A percentile compares a stretch with the other conserved stretches of the same genome.
phyloP scores from a whole-genome alignment of 768 basidiomycete species.

The Mrakia gelida region DNA sequence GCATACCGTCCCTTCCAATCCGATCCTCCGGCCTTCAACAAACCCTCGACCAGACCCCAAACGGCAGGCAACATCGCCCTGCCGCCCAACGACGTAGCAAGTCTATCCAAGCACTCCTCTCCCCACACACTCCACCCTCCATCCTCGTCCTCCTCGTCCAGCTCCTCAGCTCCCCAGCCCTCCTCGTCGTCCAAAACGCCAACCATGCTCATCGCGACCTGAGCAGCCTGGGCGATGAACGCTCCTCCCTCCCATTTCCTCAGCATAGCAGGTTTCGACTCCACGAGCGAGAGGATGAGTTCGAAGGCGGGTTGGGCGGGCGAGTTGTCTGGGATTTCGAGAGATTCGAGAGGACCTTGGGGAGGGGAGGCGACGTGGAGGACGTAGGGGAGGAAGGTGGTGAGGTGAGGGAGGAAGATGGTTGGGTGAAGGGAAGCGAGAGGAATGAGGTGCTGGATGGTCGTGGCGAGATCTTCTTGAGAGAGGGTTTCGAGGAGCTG shows the following conservation, averaged over 20 bases:
- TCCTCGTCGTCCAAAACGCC: conserved; percentile 42
- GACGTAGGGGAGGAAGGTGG: conserved; percentile 59
- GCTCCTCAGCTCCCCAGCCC: conserved; percentile 64
- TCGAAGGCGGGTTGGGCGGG: conserved; percentile 71
- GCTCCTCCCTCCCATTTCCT: conserved; percentile 76
- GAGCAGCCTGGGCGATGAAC: conserved; percentile 59
- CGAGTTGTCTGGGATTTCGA: conserved; percentile 63
- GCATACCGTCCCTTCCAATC: conserved; percentile 84
- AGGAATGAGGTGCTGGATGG: conserved; percentile 56
- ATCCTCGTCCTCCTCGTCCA: conserved; percentile 53
- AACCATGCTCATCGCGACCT: conserved; percentile 40
- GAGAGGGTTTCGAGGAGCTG: conserved; percentile 19
- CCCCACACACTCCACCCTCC: conserved; percentile 61
- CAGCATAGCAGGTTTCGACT: conserved; percentile 68
- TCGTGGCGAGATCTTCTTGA: conserved; percentile 3
- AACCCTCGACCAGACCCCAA: conserved; percentile 53
- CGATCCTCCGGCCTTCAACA: conserved; percentile 36
- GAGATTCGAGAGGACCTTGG: conserved; percentile 55
- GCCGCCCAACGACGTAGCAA: conserved; percentile 70
- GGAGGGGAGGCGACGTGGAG: conserved; percentile 40
- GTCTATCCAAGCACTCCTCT: conserved; percentile 74
- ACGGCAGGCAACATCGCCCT: conserved; percentile 69
- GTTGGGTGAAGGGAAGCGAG: conserved; percentile 63
- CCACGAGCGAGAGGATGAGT: conserved; percentile 75
- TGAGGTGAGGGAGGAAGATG: conserved; percentile 70